A percentile compares a stretch with the other conserved stretches of the same genome.
These are phyloP conservation scores for Pyronema domesticum DNA, from an alignment of 495 filamentous ascomycete species.

Conservation along the genomic window DNA sequence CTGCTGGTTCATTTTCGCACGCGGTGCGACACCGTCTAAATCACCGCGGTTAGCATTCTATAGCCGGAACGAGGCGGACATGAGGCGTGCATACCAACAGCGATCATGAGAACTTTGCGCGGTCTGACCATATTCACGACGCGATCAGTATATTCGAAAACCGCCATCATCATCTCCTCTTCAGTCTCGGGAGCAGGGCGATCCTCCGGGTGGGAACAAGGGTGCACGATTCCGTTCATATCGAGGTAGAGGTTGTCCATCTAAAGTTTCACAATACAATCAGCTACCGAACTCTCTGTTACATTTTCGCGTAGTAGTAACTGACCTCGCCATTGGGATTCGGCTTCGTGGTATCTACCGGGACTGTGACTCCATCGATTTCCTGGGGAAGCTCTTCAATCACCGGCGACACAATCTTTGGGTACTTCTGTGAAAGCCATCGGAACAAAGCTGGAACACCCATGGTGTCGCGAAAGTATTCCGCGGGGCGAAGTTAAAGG, in stretches of 20 bases:
- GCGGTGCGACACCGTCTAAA: slow-evolving; percentile 60
- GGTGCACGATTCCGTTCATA: slow-evolving; percentile 99
- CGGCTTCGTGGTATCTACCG: slow-evolving; percentile 60
- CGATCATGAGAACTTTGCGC: slow-evolving; percentile 89
- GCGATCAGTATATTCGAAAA: slow-evolving; percentile 93
- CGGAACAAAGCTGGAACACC: slow-evolving; percentile 26
- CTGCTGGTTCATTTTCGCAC: slow-evolving; percentile 99
- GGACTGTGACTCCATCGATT: slow-evolving; percentile 57
- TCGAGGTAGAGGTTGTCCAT: slow-evolving; percentile 96
- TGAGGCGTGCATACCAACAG: slow-evolving; percentile 54
- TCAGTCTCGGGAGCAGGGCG: slow-evolving; percentile 77
- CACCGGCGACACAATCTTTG: slow-evolving; percentile 85
- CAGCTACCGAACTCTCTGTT: slow-evolving; percentile 1
- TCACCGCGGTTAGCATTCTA: background rate
- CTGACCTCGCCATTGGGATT: slow-evolving; percentile 79
- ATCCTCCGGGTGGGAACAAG: slow-evolving; percentile 94
- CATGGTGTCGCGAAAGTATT: slow-evolving; percentile 9
- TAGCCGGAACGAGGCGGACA: background rate
- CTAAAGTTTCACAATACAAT: slow-evolving; percentile 31
- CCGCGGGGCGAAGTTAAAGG: background rate
- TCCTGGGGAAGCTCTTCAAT: slow-evolving; percentile 65
- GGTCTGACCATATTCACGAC: slow-evolving; percentile 97
- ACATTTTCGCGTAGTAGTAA: background rate
- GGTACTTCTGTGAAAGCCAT: slow-evolving; percentile 29
- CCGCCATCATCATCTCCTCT: slow-evolving; percentile 97